Conservation (phyloP, 169 alveolate species). For the Eimeria maxima region DNA sequence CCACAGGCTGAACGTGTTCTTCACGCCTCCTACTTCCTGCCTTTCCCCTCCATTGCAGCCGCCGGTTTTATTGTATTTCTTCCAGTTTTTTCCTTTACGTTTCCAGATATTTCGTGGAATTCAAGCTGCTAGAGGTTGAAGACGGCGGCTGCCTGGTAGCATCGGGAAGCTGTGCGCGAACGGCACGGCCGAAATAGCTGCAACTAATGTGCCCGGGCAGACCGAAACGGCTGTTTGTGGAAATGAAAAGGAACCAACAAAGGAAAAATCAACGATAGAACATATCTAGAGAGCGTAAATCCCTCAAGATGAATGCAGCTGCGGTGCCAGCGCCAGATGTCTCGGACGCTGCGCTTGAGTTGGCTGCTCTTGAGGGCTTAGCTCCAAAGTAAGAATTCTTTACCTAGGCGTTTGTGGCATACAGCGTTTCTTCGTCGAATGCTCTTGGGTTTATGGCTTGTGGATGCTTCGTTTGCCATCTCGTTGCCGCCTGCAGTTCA, state of each 20-base stretch:
- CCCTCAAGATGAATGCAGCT: constrained; percentile 59
- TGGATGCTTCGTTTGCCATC: neutral
- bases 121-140: constrained; percentile 6
- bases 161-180: constrained; percentile 4
- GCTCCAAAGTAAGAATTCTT: constrained; percentile 15
- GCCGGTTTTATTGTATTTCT: constrained; percentile 8
- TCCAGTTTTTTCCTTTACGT: neutral
- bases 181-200: constrained; percentile 58
- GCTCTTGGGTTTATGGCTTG: neutral
- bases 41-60: constrained; percentile 39
- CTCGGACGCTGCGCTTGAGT: constrained; percentile 47
- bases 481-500: neutral
- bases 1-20: constrained; percentile 18
- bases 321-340: constrained; percentile 61
- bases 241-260: neutral
- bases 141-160: constrained; percentile 30
- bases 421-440: neutral
- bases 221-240: constrained; percentile 49
- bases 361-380: constrained; percentile 45
- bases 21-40: constrained; percentile 6
- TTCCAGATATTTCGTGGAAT: constrained; percentile 12
- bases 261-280: neutral
- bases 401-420: neutral
- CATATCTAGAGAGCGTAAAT: neutral
- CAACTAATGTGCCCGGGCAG: constrained; percentile 5